These are phyloP conservation scores for Leccinum insigne DNA, from an alignment of 1,284 basidiomycete species.

Conservation along the genomic window DNA sequence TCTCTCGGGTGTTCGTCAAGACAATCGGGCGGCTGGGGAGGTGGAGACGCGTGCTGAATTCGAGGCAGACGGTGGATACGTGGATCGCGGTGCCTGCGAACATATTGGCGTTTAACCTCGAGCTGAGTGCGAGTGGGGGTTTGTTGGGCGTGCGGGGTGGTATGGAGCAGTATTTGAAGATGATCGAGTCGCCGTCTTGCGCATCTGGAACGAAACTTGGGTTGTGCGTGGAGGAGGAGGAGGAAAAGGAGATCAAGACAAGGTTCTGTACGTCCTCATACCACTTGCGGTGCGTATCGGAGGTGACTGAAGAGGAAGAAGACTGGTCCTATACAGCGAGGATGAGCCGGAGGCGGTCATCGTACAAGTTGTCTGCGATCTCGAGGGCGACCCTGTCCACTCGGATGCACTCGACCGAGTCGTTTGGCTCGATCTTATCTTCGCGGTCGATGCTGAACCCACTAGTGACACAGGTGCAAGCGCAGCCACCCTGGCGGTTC, in stretches of 20 bases:
- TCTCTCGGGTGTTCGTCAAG: conserved; percentile 77
- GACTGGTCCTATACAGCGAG: conserved; percentile 16
- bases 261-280: conserved; percentile 15
- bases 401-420: conserved; percentile 50
- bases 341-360: too few relatives aligned
- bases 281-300: conserved; percentile 32
- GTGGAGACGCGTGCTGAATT: conserved; percentile 78
- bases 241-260: conserved; percentile 2
- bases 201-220: not conserved
- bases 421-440: conserved; percentile 48
- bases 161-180: too few relatives aligned
- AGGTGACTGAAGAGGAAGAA: conserved; percentile 35
- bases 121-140: too few relatives aligned
- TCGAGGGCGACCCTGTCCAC: conserved; percentile 23
- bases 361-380: conserved; percentile 21
- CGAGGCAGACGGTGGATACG: conserved; percentile 42
- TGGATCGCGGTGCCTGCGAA: conserved; percentile 36
- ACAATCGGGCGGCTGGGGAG: conserved; percentile 75
- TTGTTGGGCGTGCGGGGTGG: too few relatives aligned
- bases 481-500: conserved; percentile 50
- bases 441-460: conserved; percentile 37
- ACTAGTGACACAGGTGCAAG: conserved; percentile 33
- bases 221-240: not conserved
- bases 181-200: too few relatives aligned
- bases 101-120: too few relatives aligned